Conservation (phyloP, 768 basidiomycete species). For the Amylocystis lapponica region DNA sequence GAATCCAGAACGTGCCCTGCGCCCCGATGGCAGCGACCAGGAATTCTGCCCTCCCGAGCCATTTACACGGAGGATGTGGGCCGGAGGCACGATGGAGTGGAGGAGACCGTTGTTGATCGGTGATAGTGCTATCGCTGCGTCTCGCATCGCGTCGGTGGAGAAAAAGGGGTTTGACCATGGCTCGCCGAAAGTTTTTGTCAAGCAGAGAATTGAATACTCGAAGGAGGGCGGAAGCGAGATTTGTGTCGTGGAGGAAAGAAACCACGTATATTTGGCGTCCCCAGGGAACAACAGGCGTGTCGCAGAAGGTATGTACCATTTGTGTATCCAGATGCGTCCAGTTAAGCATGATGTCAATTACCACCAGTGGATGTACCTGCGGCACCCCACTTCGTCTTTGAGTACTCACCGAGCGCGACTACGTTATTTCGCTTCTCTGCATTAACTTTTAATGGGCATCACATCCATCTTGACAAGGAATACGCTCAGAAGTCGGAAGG, state of each 20-base stretch:
- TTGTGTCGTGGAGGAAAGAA: conserved; percentile 56
- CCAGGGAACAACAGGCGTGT: conserved; percentile 24
- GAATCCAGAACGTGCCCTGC: conserved; percentile 48
- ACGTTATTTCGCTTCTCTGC: conserved; percentile 85
- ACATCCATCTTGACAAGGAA: conserved; percentile 77
- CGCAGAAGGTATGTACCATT: conserved; percentile 37
- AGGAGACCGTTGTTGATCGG: conserved; percentile 51
- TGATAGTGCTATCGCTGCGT: conserved; percentile 40
- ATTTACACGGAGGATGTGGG: conserved; percentile 81
- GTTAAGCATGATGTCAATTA: too few species aligned
- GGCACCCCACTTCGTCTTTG: conserved; percentile 52
- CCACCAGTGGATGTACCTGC: conserved; percentile 46
- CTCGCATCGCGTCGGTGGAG: conserved; percentile 44
- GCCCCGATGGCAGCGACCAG: conserved; percentile 67
- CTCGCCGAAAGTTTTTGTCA: conserved; percentile 71
- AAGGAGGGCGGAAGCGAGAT: conserved; percentile 38
- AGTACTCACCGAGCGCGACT: conserved; percentile 58
- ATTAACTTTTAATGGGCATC: conserved; percentile 80
- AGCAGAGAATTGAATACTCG: conserved; percentile 51
- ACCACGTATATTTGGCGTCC: conserved; percentile 59
- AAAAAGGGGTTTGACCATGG: conserved; percentile 63
- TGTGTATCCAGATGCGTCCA: neutral
- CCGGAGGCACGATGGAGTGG: conserved; percentile 65
- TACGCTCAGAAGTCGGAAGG: conserved; percentile 65
- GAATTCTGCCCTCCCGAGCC: conserved; percentile 69